Evolutionary conservation across 805 yeast genomes (phyloP), one percentile per base, ranked within the genome.

Genomic region (Starmerella asiatica): DNA sequence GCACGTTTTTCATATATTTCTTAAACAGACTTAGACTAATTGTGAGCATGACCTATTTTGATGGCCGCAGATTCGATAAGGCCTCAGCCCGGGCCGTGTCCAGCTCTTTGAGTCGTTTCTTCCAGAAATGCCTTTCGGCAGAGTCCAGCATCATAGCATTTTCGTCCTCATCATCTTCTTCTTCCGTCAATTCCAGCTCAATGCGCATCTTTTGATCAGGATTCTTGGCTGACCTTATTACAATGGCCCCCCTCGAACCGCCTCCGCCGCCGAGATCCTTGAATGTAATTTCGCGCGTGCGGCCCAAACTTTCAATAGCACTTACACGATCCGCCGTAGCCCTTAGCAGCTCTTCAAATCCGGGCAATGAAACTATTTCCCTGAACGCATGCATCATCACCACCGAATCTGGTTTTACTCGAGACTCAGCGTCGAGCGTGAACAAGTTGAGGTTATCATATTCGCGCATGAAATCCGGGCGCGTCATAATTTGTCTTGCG

Each of bases 341-440:
- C 15, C 70, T 68, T 21, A 82, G 58, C 18, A 81, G 59, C 42
- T 75, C 69, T 33, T 78, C 76, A 48, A 82, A 82, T 7, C 78
- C 80, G 1, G 82, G 79, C 57, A 73, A 75, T 3, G 71, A 61
- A 2, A 77, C 76, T 37, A 82, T 78, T 54, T 82, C 93, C 43
- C 79, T 73, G 55, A 82, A 82, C 4, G 88, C 93, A 49, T 86
- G 69, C 93, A 82, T 79, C 93, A 82, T 81, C 1, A 88, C 86
- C 2, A 79, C 79, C 7, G 83, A 75, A 56, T 82, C 93, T 0
- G 93, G 88, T 27, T 79, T 63, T 3, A 82, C 93, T 21, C 59
- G 51, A 0, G 83, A 74, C 42, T 71, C 69, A 0, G 82, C 72
- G 58, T 82, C 91, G 39, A 82, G 73, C 2, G 93, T 79, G 58